These are phyloP conservation scores for Glycine latifolia DNA, from an alignment of 306 rosid genomes.

Conservation along the genomic window DNA sequence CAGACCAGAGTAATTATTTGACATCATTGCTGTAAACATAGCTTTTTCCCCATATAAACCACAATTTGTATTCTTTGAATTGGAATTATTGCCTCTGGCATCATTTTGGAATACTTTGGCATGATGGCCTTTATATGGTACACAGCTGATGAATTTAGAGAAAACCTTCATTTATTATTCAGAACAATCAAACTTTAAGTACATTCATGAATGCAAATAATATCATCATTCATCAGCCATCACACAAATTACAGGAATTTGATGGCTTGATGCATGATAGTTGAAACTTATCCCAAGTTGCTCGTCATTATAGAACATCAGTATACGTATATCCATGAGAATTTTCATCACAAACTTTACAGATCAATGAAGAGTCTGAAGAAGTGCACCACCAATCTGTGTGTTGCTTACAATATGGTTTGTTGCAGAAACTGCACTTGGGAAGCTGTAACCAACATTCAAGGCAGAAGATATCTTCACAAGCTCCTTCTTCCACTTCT, in stretches of 20 bases:
- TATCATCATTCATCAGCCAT: conserved; percentile 4
- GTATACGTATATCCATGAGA: conserved; percentile 43
- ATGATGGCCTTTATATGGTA: conserved; percentile 14
- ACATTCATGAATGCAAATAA: conserved; percentile 28
- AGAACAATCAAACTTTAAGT: conserved; percentile 3
- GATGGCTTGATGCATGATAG: background rate
- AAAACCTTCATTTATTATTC: conserved; percentile 25
- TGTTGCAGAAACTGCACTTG: conserved; percentile 82
- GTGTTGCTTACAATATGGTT: conserved; percentile 78
- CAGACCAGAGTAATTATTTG: conserved; percentile 49
- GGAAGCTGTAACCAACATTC: conserved; percentile 83
- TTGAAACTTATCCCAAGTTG: background rate
- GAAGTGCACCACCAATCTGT: conserved; percentile 43
- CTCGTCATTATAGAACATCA: conserved; percentile 48
- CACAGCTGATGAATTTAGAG: conserved; percentile 1
- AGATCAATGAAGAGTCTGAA: conserved; percentile 57
- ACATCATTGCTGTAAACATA: conserved; percentile 48
- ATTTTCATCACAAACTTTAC: conserved; percentile 61
- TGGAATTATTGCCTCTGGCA: conserved; percentile 16
- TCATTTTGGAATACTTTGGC: conserved; percentile 41
- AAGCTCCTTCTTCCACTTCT: conserved; percentile 65
- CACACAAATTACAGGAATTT: conserved; percentile 23
- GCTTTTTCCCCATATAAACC: background rate
- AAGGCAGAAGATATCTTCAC: conserved; percentile 66
- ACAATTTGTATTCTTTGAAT: conserved; percentile 55